Percentiles rank a stretch among this genome's conserved stretches.
These are phyloP conservation scores for Teratosphaeria zuluensis DNA, from an alignment of 2,329 filamentous ascomycete genomes.

Conservation along the genomic window DNA sequence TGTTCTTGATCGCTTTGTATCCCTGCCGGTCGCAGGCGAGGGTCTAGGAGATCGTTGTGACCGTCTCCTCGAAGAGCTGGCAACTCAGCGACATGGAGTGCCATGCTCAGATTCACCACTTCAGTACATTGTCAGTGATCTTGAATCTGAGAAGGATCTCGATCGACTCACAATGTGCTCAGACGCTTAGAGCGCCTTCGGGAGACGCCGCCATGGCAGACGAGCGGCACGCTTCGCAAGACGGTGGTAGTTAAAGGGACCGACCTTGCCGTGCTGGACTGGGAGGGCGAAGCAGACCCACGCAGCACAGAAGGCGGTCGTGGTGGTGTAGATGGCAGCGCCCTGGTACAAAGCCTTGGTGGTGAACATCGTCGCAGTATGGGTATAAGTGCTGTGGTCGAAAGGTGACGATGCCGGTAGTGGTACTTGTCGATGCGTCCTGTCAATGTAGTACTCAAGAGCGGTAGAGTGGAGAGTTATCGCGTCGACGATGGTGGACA, in stretches of 20 bases:
- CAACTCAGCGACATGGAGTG: background rate
- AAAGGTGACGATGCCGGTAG: background rate
- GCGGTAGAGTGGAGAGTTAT: background rate
- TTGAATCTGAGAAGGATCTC: background rate
- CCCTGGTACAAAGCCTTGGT: conserved; percentile 18
- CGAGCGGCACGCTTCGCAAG: conserved; percentile 16
- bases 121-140: background rate
- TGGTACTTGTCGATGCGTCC: background rate
- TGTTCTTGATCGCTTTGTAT: background rate
- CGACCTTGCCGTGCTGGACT: conserved; percentile 20
- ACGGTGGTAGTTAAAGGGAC: conserved; percentile 26
- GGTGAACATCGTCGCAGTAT: conserved; percentile 17
- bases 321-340: conserved; percentile 22
- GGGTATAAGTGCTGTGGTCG: background rate
- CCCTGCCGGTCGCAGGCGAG: background rate
- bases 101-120: background rate
- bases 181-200: conserved; percentile 15
- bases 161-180: background rate
- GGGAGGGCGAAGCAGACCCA: conserved; percentile 22
- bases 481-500: background rate
- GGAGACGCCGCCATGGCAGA: conserved; percentile 24
- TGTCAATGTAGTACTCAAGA: background rate
- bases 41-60: background rate
- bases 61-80: background rate
- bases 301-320: conserved; percentile 21